Percentiles rank a stretch among this genome's conserved stretches.
Conservation (phyloP, 176 grass and related monocot genomes). For the Saccharum officinarum region DNA sequence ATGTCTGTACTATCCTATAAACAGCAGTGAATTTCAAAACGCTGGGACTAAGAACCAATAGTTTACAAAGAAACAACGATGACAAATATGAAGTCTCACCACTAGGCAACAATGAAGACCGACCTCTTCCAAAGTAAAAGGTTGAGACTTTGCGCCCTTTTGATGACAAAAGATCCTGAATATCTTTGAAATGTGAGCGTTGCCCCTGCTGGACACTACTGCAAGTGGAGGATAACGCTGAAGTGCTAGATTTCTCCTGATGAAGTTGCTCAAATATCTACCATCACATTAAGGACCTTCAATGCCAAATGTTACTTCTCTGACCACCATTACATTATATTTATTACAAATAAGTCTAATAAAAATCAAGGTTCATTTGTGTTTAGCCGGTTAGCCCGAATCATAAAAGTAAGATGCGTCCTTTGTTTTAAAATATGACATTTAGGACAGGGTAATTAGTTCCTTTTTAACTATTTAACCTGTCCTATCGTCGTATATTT, state of each 20-base stretch:
- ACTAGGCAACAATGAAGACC: slow-evolving; percentile 64
- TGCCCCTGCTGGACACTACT: slow-evolving; percentile 41
- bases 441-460: background rate
- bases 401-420: slow-evolving; percentile 7
- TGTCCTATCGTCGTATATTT: background rate
- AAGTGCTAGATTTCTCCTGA: slow-evolving; percentile 59
- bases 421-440: background rate
- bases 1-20: background rate
- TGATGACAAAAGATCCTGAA: slow-evolving; percentile 58
- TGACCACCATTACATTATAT: slow-evolving; percentile 14
- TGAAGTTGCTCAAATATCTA: slow-evolving; percentile 93
- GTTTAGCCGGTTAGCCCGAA: slow-evolving; percentile 9
- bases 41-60: background rate
- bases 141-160: slow-evolving; percentile 68
- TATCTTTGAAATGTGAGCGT: slow-evolving; percentile 45
- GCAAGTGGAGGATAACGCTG: slow-evolving; percentile 54
- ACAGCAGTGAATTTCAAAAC: background rate
- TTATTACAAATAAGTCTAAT: background rate
- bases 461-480: background rate
- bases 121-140: slow-evolving; percentile 65
- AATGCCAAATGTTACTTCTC: slow-evolving; percentile 8
- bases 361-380: slow-evolving; percentile 31
- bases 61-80: slow-evolving; percentile 2
- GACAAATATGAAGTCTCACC: slow-evolving; percentile 49
- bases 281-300: slow-evolving; percentile 64